phyloP scores from a whole-genome alignment of 768 basidiomycete genomes.

The Termitomyces bulborhizus region DNA sequence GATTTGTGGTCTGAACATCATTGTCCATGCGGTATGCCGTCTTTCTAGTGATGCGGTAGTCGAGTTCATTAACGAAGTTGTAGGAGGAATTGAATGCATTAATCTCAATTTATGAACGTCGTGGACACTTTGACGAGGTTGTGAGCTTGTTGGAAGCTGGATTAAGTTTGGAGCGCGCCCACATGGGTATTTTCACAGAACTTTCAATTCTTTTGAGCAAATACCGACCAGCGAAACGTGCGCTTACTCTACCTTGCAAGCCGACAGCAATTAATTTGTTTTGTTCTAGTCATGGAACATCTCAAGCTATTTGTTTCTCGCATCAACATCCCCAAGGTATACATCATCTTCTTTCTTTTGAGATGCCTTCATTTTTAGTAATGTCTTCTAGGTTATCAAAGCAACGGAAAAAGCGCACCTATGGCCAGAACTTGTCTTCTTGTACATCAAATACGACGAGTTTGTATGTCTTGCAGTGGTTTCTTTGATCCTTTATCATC shows the following conservation, averaged over 20 bases:
- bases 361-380: not conserved
- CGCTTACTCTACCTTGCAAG: constrained; percentile 22
- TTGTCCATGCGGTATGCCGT: constrained; percentile 73
- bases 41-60: not conserved
- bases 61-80: constrained; percentile 6
- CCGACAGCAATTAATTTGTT: not conserved
- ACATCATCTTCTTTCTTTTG: not conserved
- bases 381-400: constrained; percentile 68
- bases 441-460: constrained; percentile 98
- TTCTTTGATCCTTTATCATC: not conserved
- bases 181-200: constrained; percentile 99
- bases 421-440: constrained; percentile 97
- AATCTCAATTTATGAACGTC: constrained; percentile 81
- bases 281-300: constrained; percentile 87
- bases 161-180: constrained; percentile 93
- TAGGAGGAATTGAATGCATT: constrained; percentile 74
- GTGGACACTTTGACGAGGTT: constrained; percentile 93
- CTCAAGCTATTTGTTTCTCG: constrained; percentile 92
- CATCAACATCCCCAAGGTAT: constrained; percentile 94
- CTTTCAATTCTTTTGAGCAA: constrained; percentile 90
- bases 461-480: constrained; percentile 44
- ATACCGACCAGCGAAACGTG: constrained; percentile 88
- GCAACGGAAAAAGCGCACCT: constrained; percentile 95
- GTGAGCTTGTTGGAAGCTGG: constrained; percentile 90
- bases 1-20: constrained; percentile 97